phyloP scores from a whole-genome alignment of 768 basidiomycete genomes.

The Chalciporus chontae region DNA sequence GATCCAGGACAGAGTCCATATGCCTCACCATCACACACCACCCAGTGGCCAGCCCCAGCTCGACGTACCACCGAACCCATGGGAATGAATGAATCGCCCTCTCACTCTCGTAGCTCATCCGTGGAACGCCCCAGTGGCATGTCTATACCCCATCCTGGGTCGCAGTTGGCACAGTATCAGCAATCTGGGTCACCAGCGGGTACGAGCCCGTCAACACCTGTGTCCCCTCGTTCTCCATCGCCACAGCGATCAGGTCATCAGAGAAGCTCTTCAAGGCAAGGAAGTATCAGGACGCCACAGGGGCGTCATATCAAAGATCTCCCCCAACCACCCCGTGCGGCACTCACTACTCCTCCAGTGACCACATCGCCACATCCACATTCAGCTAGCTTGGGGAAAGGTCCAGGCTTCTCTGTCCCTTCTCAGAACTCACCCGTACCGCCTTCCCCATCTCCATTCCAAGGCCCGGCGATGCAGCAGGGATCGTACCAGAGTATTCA shows the following conservation, averaged over 20 bases:
- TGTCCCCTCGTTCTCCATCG: conserved; percentile 15
- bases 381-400: conserved; percentile 2
- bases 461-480: conserved; percentile 16
- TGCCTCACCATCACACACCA: conserved; percentile 21
- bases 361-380: conserved; percentile 16
- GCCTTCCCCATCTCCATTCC: not conserved
- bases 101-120: conserved; percentile 23
- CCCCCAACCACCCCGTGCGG: conserved; percentile 19
- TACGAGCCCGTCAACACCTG: conserved; percentile 12
- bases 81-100: not conserved
- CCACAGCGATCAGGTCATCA: conserved; percentile 16
- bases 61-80: conserved; percentile 21
- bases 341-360: conserved; percentile 9
- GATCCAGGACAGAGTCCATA: conserved; percentile 21
- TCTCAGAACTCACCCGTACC: conserved; percentile 2
- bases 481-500: conserved; percentile 14
- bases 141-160: conserved; percentile 9
- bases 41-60: conserved; percentile 24
- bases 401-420: not conserved
- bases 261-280: conserved; percentile 19
- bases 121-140: conserved; percentile 16
- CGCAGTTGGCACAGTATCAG: conserved; percentile 7
- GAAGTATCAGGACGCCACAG: conserved; percentile 16
- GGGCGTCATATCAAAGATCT: conserved; percentile 13
- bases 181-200: conserved; percentile 2